Evolutionary conservation across 2,329 filamentous ascomycete genomes (phyloP).

Genomic region (Dendrostoma leiphaemia): DNA sequence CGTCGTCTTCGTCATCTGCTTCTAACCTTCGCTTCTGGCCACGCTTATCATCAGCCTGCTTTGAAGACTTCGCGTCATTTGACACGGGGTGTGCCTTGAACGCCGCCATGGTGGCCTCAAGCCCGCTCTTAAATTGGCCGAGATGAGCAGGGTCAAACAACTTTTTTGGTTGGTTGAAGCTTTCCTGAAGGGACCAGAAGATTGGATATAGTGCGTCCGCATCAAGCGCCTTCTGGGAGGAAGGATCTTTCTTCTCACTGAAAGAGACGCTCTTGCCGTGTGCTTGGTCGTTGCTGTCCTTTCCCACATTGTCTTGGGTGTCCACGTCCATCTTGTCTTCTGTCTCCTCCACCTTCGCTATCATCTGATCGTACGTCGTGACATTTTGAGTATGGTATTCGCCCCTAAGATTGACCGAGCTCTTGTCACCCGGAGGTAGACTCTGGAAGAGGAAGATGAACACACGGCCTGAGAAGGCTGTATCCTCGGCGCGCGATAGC

Average conservation of each 20-base stretch:
- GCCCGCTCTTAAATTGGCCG: slow-evolving; percentile 74
- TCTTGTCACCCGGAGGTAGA: slow-evolving; percentile 93
- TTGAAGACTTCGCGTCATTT: slow-evolving; percentile 45
- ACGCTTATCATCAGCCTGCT: slow-evolving; percentile 61
- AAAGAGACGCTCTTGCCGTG: slow-evolving; percentile 43
- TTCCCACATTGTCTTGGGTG: slow-evolving; percentile 37
- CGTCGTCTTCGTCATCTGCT: slow-evolving; percentile 57
- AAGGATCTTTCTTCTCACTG: slow-evolving; percentile 39
- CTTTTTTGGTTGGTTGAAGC: slow-evolving; percentile 84
- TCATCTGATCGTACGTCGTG: slow-evolving; percentile 72
- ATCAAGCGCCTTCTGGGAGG: slow-evolving; percentile 54
- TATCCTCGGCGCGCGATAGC: slow-evolving; percentile 93
- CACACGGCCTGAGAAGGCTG: slow-evolving; percentile 93
- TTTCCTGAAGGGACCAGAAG: slow-evolving; percentile 91
- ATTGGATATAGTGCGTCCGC: slow-evolving; percentile 78
- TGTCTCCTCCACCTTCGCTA: slow-evolving; percentile 31
- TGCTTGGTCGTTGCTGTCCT: slow-evolving; percentile 31
- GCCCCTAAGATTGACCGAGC: slow-evolving; percentile 92
- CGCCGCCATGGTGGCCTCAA: slow-evolving; percentile 63
- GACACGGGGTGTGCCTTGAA: slow-evolving; percentile 52
- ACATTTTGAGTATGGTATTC: slow-evolving; percentile 96
- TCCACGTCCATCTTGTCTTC: slow-evolving; percentile 68
- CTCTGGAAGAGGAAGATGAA: slow-evolving; percentile 99
- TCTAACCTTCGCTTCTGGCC: slow-evolving; percentile 70
- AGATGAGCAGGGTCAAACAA: slow-evolving; percentile 75